Evolutionary conservation across 352 stramenopile species (phyloP), one percentile per base, ranked within the genome.

Genomic region (Globisporangium alternatum): DNA sequence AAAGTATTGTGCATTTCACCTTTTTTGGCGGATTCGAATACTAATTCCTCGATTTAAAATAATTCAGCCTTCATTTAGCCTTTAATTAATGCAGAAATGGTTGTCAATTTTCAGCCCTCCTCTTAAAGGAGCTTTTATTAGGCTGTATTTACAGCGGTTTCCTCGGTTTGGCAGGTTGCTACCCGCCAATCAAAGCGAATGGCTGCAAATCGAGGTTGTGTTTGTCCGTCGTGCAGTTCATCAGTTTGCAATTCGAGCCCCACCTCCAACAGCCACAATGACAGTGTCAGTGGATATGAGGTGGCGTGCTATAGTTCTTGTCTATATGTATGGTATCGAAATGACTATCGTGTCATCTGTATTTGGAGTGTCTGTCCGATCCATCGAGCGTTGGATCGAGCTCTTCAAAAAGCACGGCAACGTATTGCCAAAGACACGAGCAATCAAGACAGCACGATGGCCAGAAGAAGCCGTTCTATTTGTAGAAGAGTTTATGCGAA

Each of bases 181-280:
- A 21, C 19, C 43, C 43, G 43, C 43, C 43, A 28, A 28, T 28
- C 43, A 49, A 49, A 28, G 19, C 5, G 17, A 25, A 21, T 21
- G 4, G 17, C 17, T 21, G 33, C 10, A 39, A 39, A 39, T 10
- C 33, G 5, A 39, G 33, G 10, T 39, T 9, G 33, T 39, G 0
- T 39, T 39, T 39, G 10, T 39, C 33, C 33, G 10, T 5, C 33
- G 33, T 10, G 10, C 17, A 22, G 17, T 5, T 25, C 17, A 28
- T 22, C 43, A 49, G 17, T 49, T 49, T 49, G 13, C 15, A 21
- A 22, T 49, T 49, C 10, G 43, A n/a, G 43, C 43, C 5, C 19
- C 45, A 79, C 71, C 56, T 78, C 76, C n/a, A 83, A 60, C 43
- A 75, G 54, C 79, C 73, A 81, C 48, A 49, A 28, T 49, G 43